These are phyloP conservation scores for Phytophthora boehmeriae DNA, from an alignment of 352 stramenopile genomes.

Conservation along the genomic window DNA sequence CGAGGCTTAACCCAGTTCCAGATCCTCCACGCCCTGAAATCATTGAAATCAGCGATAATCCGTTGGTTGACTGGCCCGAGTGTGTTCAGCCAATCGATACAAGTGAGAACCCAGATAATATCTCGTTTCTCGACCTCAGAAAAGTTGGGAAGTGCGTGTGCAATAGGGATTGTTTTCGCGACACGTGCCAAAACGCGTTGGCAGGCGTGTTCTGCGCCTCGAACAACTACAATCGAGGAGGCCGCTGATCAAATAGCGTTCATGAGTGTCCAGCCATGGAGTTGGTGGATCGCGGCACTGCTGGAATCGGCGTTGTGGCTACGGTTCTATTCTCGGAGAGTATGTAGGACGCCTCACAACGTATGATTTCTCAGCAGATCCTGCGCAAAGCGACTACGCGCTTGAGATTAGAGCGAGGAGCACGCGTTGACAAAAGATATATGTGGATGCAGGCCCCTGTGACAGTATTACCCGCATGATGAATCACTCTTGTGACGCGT, in stretches of 20 bases:
- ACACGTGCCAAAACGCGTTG: background rate
- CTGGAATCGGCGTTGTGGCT: background rate
- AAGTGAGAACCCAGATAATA: too few species aligned
- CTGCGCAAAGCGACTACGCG: background rate
- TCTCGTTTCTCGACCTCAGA: too few species aligned
- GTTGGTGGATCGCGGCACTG: background rate
- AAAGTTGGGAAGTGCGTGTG: background rate
- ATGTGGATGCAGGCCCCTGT: background rate
- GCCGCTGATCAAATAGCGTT: background rate
- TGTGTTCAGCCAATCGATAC: too few species aligned
- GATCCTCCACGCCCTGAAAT: too few species aligned
- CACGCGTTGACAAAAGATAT: background rate
- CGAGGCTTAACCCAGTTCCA: too few species aligned
- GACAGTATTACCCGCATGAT: background rate
- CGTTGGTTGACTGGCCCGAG: too few species aligned
- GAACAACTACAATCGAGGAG: background rate
- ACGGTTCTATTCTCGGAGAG: background rate
- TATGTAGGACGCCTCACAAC: background rate
- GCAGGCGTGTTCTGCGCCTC: background rate
- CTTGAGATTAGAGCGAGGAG: background rate
- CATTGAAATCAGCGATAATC: too few species aligned
- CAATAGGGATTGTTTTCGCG: background rate
- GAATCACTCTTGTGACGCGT: background rate
- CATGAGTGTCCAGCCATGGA: background rate
- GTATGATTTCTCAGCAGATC: background rate